Conservation (phyloP, 352 stramenopile genomes). For the Aphanomyces stellatus region DNA sequence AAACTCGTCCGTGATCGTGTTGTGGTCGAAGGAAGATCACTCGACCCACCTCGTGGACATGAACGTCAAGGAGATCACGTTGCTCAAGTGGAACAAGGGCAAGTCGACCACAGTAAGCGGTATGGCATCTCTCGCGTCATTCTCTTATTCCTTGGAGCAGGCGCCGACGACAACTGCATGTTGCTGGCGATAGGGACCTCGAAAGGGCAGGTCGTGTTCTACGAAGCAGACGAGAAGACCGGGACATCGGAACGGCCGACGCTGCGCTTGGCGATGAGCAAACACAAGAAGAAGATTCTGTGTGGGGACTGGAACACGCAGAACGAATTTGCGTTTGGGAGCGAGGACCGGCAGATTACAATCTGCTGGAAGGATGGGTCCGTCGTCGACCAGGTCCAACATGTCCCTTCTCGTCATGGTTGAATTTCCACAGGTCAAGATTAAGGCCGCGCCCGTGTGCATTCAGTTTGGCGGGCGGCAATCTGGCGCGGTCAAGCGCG, state of each 20-base stretch:
- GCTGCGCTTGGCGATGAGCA: conserved; percentile 49
- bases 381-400: conserved; percentile 64
- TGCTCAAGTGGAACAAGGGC: conserved; percentile 76
- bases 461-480: conserved; percentile 46
- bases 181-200: conserved; percentile 64
- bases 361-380: conserved; percentile 53
- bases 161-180: not conserved
- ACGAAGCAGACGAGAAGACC: conserved; percentile 42
- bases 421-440: too few species aligned
- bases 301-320: conserved; percentile 74
- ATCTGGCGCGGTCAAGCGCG: conserved; percentile 22
- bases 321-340: conserved; percentile 75
- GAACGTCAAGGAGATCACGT: conserved; percentile 61
- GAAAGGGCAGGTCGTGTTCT: conserved; percentile 67
- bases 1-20: conserved; percentile 56
- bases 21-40: conserved; percentile 55
- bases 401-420: too few species aligned
- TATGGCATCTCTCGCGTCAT: conserved; percentile 8
- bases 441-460: conserved; percentile 16
- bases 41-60: conserved; percentile 61
- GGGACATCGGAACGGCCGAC: not conserved
- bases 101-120: conserved; percentile 27
- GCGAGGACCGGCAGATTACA: conserved; percentile 67
- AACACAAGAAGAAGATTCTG: conserved; percentile 71
- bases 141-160: not conserved